These are phyloP conservation scores for Verticillium tricorpus DNA, from an alignment of 2,329 filamentous ascomycete species.

Conservation along the genomic window DNA sequence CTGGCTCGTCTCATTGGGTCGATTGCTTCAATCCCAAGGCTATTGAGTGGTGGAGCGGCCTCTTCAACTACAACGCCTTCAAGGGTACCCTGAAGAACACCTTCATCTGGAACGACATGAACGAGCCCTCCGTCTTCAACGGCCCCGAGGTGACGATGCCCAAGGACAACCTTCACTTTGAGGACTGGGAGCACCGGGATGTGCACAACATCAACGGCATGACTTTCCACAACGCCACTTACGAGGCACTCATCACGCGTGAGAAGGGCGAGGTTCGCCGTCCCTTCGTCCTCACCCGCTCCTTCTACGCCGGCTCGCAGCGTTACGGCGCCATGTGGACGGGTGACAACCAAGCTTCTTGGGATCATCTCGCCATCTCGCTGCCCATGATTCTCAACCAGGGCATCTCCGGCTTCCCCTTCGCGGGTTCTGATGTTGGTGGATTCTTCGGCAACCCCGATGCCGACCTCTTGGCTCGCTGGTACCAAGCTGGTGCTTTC, in stretches of 20 bases:
- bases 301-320: conserved; percentile 89
- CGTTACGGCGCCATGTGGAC: conserved; percentile 96
- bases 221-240: conserved; percentile 93
- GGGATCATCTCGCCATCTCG: conserved; percentile 84
- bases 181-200: conserved; percentile 93
- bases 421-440: conserved; percentile 91
- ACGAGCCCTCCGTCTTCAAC: conserved; percentile 98
- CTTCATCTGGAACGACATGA: conserved; percentile 99
- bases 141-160: conserved; percentile 98
- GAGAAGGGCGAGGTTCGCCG: conserved; percentile 81
- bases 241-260: conserved; percentile 75
- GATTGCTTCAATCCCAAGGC: conserved; percentile 94
- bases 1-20: conserved; percentile 92
- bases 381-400: conserved; percentile 93
- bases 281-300: conserved; percentile 88
- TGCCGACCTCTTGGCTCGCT: conserved; percentile 84
- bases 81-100: conserved; percentile 81
- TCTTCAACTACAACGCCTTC: conserved; percentile 87
- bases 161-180: conserved; percentile 92
- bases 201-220: conserved; percentile 94
- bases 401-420: conserved; percentile 89
- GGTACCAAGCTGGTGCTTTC: conserved; percentile 96
- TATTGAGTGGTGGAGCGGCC: conserved; percentile 81
- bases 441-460: conserved; percentile 98
- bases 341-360: conserved; percentile 91